Conservation (phyloP, 208 protist genomes). For the Angomonas deanei region DNA sequence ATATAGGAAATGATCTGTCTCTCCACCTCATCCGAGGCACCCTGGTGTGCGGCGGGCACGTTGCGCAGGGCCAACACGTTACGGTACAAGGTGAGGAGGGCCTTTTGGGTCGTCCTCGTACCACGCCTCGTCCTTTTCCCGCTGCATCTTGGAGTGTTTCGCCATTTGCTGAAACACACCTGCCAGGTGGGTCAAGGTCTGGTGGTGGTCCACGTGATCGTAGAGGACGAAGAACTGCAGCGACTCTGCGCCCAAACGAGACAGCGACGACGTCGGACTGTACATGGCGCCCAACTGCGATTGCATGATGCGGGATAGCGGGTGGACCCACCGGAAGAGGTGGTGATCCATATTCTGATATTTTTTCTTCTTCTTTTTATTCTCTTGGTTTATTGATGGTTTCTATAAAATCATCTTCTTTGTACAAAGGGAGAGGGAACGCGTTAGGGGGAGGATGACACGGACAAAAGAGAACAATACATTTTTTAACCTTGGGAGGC, state of each 20-base stretch:
- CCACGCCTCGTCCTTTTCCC: not conserved
- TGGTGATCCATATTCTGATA: slow-evolving; percentile 34
- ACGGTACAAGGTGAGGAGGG: not conserved
- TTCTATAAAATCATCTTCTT: too few relatives aligned
- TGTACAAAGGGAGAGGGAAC: too few relatives aligned
- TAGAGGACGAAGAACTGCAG: slow-evolving; percentile 33
- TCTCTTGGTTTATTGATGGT: not conserved
- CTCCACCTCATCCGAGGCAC: not conserved
- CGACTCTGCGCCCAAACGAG: slow-evolving; percentile 23
- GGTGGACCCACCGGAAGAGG: slow-evolving; percentile 39
- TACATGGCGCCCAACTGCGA: slow-evolving; percentile 18
- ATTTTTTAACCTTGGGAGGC: too few relatives aligned
- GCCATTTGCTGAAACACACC: not conserved
- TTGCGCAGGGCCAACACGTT: not conserved
- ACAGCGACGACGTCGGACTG: not conserved
- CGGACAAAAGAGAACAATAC: too few relatives aligned
- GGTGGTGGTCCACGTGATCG: slow-evolving; percentile 49
- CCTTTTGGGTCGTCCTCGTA: not conserved
- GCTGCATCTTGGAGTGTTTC: not conserved
- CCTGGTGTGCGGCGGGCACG: not conserved
- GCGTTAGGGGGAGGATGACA: too few relatives aligned
- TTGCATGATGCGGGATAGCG: slow-evolving; percentile 39
- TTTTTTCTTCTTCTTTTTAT: not conserved
- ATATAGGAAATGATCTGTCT: not conserved
- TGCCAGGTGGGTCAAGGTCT: slow-evolving; percentile 24